phyloP scores from a whole-genome alignment of 2,329 filamentous ascomycete genomes.

The Phialophora tarda region DNA sequence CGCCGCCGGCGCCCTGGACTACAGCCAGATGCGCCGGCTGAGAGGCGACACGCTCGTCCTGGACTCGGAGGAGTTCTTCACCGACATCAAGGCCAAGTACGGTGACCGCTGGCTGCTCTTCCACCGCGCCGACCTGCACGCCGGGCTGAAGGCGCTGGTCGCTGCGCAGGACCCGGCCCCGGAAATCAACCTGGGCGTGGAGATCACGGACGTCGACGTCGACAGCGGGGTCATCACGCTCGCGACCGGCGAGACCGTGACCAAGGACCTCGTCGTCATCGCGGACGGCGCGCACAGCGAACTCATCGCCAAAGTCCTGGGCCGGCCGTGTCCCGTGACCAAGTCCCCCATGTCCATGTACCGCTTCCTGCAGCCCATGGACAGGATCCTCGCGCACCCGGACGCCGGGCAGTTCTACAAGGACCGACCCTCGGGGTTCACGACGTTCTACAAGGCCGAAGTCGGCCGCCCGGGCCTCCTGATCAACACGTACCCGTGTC shows the following conservation, averaged over 20 bases:
- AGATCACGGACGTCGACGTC: conserved; percentile 39
- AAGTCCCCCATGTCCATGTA: conserved; percentile 32
- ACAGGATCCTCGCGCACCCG: conserved; percentile 25
- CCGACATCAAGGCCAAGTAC: conserved; percentile 33
- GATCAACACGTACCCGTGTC: conserved; percentile 33
- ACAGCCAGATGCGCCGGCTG: conserved; percentile 32
- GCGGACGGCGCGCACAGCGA: conserved; percentile 42
- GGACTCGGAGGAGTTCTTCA: conserved; percentile 35
- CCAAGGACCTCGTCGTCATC: conserved; percentile 44
- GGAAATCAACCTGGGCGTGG: conserved; percentile 38
- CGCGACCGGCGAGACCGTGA: conserved; percentile 34
- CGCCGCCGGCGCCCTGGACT: conserved; percentile 38
- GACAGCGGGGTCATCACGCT: conserved; percentile 37
- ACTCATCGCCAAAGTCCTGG: conserved; percentile 27
- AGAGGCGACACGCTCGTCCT: conserved; percentile 38
- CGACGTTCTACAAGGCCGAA: conserved; percentile 31
- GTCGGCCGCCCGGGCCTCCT: conserved; percentile 27
- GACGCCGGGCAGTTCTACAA: conserved; percentile 29
- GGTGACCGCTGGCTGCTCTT: conserved; percentile 39
- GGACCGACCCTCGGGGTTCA: conserved; percentile 23
- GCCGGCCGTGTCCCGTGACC: conserved; percentile 15
- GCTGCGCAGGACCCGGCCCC: conserved; percentile 9
- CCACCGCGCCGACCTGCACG: conserved; percentile 43
- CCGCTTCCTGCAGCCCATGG: conserved; percentile 30
- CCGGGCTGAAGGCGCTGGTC: conserved; percentile 40